These are phyloP conservation scores for Chiua virens DNA, from an alignment of 768 basidiomycete species.

Conservation along the genomic window DNA sequence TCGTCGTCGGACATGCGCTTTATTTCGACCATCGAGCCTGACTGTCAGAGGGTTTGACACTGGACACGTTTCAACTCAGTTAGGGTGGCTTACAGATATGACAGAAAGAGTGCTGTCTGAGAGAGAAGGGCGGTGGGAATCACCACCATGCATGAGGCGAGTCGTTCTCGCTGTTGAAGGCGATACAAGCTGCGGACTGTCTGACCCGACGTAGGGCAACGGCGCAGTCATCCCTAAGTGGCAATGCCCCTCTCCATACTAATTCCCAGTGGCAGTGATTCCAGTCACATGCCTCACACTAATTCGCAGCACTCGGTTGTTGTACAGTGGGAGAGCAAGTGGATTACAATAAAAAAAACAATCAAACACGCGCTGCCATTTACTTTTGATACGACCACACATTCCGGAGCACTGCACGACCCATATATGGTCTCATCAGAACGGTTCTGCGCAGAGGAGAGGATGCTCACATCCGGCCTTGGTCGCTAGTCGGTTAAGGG, in stretches of 20 bases:
- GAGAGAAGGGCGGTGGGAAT: conserved; percentile 32
- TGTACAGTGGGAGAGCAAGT: background rate
- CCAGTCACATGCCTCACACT: too few relatives aligned
- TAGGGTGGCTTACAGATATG: conserved; percentile 41
- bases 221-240: conserved; percentile 23
- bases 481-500: conserved; percentile 93
- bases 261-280: too few relatives aligned
- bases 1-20: conserved; percentile 38
- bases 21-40: conserved; percentile 76
- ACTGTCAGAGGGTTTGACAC: conserved; percentile 28
- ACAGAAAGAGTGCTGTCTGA: conserved; percentile 49
- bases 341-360: conserved; percentile 19
- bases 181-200: background rate
- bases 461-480: conserved; percentile 84
- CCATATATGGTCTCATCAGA: conserved; percentile 11
- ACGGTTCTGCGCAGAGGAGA: background rate
- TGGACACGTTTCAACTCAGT: background rate
- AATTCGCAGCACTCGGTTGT: too few relatives aligned
- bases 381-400: conserved; percentile 97
- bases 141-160: conserved; percentile 16
- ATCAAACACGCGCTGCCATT: conserved; percentile 10
- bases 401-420: conserved; percentile 80
- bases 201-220: background rate
- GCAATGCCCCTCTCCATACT: conserved; percentile 5
- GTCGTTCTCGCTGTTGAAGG: too few relatives aligned